Percentiles rank a stretch among this genome's conserved stretches.
Evolutionary conservation across 2,329 filamentous ascomycete genomes (phyloP).

Genomic region (Allantophomopsis cytisporea): DNA sequence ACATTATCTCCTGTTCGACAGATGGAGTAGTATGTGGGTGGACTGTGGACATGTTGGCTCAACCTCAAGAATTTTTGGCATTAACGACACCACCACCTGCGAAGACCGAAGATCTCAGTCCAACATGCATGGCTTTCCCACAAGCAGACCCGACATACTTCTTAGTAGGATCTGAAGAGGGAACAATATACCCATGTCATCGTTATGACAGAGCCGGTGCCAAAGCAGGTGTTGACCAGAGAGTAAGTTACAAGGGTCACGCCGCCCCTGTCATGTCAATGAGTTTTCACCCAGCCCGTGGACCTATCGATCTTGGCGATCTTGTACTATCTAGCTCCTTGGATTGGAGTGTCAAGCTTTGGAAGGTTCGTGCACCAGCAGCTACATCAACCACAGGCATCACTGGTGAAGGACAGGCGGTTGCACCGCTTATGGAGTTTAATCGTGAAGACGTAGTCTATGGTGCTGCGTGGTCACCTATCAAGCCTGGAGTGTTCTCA

Average conservation of each 20-base stretch:
- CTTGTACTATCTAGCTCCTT: slow-evolving; percentile 83
- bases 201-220: slow-evolving; percentile 94
- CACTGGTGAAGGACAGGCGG: slow-evolving; percentile 31
- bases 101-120: slow-evolving; percentile 88
- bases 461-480: slow-evolving; percentile 87
- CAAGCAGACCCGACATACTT: slow-evolving; percentile 95
- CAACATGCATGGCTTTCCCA: slow-evolving; percentile 89
- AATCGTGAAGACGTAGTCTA: slow-evolving; percentile 94
- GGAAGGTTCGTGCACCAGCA: slow-evolving; percentile 79
- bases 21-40: slow-evolving; percentile 95
- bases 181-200: slow-evolving; percentile 90
- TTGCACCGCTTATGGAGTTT: slow-evolving; percentile 75
- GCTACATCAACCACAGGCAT: slow-evolving; percentile 46
- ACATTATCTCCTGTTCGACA: slow-evolving; percentile 93
- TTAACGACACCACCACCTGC: slow-evolving; percentile 74
- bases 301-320: slow-evolving; percentile 88
- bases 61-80: slow-evolving; percentile 88
- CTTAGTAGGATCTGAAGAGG: slow-evolving; percentile 92
- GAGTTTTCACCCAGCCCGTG: slow-evolving; percentile 85
- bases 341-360: slow-evolving; percentile 95
- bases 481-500: slow-evolving; percentile 88
- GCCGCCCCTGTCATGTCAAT: slow-evolving; percentile 92
- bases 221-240: slow-evolving; percentile 86
- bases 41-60: slow-evolving; percentile 95
- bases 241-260: slow-evolving; percentile 81